Base-by-base conservation (phyloP, 2,329 filamentous ascomycete species). In the Neonectria neomacrospora region DNA sequence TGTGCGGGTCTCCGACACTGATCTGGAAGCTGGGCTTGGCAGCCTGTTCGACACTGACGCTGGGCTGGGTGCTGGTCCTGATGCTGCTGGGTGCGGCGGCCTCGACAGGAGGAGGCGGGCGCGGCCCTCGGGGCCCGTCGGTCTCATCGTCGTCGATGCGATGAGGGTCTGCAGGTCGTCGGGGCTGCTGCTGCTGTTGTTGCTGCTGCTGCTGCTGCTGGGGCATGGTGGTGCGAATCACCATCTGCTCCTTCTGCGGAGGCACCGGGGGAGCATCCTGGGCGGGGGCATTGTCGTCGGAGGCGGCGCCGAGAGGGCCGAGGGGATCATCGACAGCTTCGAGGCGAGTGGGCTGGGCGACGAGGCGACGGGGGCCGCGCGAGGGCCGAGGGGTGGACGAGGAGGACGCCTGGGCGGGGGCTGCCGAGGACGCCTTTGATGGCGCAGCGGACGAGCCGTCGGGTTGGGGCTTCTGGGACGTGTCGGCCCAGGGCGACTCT, bases 1-100 rank as follows among this genome's bases (percentile, higher is more conserved):
- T 99, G 80, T 97, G 94, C 58, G 96, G 96, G 80, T 99, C 96
- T 61, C 96, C 96, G 22, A 99, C 96, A 3, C 86, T 89, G 73
- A 99, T 98, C 53, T 92, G 83, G 79, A 98, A 99, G 44, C 84
- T 91, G 5, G 96, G 96, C 80, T 97, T 97, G 30, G 95, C 90
- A 50, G 96, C 96, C 81, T 97, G 92, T 79, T 98, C 95, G 59
- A 98, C 83, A 77, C 91, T 96, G 69, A 97, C 88, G 76, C 94
- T 97, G 18, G 94, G 94, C 74, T 83, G 88, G 69, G 76, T 87
- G 74, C 80, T 85, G 77, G 78, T 83, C 71, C 81, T 80, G 32
- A 85, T 75, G 28, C 82, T 79, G 61, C 83, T 86, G 20, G 83
- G 83, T 67, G 82, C 80, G 7, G 88, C 83, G 41, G 85, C 83